Evolutionary conservation across 1,284 basidiomycete genomes (phyloP).

Genomic region (Puccinia triticina): DNA sequence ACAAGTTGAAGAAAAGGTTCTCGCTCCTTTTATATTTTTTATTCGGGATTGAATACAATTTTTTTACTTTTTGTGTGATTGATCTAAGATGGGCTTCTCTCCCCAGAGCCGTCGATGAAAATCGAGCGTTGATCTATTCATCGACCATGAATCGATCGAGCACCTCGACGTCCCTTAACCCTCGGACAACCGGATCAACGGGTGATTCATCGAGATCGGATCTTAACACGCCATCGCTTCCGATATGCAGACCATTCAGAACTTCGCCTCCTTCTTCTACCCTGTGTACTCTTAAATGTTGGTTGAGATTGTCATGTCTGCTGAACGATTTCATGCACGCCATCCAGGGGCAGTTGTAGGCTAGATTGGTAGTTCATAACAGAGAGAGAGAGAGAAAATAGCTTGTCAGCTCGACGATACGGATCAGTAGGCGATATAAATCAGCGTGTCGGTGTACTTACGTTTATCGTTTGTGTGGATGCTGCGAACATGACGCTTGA

Average conservation of each 20-base stretch:
- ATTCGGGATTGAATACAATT: not conserved
- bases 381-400: slow-evolving; percentile 5
- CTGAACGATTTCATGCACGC: slow-evolving; percentile 48
- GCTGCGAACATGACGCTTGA: slow-evolving; percentile 75
- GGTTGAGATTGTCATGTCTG: slow-evolving; percentile 52
- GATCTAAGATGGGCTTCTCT: not conserved
- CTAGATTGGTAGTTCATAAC: slow-evolving; percentile 4
- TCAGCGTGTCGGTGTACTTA: slow-evolving; percentile 60
- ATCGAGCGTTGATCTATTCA: slow-evolving; percentile 21
- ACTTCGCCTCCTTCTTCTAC: slow-evolving; percentile 41
- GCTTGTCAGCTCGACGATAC: not conserved
- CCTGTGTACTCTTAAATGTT: slow-evolving; percentile 54
- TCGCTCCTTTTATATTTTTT: not conserved
- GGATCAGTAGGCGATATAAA: slow-evolving; percentile 23
- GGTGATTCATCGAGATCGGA: slow-evolving; percentile 41
- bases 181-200: slow-evolving; percentile 27
- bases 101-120: not conserved
- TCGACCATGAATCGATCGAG: slow-evolving; percentile 37
- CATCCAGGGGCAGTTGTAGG: slow-evolving; percentile 50
- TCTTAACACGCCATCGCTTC: slow-evolving; percentile 42
- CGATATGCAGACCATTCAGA: slow-evolving; percentile 44
- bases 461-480: slow-evolving; percentile 82
- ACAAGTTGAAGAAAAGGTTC: not conserved
- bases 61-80: slow-evolving; percentile 5
- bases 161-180: slow-evolving; percentile 40